Evolutionary conservation across 768 basidiomycete species (phyloP).

Genomic region (Ramaria sp.): DNA sequence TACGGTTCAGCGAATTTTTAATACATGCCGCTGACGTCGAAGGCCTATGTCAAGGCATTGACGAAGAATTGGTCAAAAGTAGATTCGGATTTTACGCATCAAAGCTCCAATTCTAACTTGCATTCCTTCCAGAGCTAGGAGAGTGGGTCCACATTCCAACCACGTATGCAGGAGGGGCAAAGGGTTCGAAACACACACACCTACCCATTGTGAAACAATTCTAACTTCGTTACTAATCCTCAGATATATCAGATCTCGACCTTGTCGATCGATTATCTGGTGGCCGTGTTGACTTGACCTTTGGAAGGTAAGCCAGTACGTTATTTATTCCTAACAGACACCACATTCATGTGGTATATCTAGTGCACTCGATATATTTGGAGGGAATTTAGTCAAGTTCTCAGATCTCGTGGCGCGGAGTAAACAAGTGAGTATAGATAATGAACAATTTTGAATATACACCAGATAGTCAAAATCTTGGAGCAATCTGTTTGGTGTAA

Average conservation of each 20-base stretch:
- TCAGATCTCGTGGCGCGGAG: constrained; percentile 8
- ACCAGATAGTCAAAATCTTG: neutral
- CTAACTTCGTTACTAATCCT: neutral
- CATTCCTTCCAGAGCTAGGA: constrained; percentile 56
- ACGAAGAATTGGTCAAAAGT: constrained; percentile 79
- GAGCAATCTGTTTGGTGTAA: too few relatives aligned
- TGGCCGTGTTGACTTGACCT: constrained; percentile 83
- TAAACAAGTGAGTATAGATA: neutral
- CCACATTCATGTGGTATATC: neutral
- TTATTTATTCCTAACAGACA: neutral
- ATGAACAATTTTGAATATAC: neutral
- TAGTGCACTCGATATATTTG: constrained; percentile 12
- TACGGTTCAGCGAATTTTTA: constrained; percentile 64
- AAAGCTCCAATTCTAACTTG: constrained; percentile 11
- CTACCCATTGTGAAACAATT: neutral
- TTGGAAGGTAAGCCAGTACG: constrained; percentile 46
- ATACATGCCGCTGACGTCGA: constrained; percentile 99
- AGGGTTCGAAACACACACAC: constrained; percentile 36
- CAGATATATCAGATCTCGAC: constrained; percentile 72
- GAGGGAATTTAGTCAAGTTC: constrained; percentile 11
- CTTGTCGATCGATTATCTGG: constrained; percentile 69
- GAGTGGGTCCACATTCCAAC: constrained; percentile 88
- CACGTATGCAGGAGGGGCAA: constrained; percentile 96
- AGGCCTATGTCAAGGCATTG: constrained; percentile 93
- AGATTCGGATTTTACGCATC: neutral